phyloP scores from a whole-genome alignment of 1,284 basidiomycete species.

The Marasmius sp. region DNA sequence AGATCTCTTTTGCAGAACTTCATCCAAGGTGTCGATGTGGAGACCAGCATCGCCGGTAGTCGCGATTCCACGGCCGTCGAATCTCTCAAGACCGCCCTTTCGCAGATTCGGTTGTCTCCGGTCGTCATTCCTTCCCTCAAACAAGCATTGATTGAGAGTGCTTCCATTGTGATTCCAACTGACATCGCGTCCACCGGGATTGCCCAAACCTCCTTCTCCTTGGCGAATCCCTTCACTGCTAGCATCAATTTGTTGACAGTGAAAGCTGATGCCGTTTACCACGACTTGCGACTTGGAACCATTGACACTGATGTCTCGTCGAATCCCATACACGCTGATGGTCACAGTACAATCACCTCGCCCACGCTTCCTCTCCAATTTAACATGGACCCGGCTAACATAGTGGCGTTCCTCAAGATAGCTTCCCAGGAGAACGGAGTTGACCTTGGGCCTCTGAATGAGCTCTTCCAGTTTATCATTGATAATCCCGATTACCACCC shows the following conservation, averaged over 20 bases:
- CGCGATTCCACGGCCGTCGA: constrained; percentile 60
- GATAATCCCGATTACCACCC: constrained; percentile 52
- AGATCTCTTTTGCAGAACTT: constrained; percentile 68
- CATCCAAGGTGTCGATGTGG: constrained; percentile 63
- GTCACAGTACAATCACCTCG: constrained; percentile 64
- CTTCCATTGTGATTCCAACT: constrained; percentile 55
- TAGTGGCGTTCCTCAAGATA: constrained; percentile 58
- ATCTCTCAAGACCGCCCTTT: constrained; percentile 66
- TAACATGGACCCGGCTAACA: constrained; percentile 62
- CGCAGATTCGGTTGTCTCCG: constrained; percentile 59
- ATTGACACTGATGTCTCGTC: constrained; percentile 58
- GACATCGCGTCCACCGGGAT: constrained; percentile 60
- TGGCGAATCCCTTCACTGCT: constrained; percentile 77
- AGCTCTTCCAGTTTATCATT: constrained; percentile 58
- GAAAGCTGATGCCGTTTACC: constrained; percentile 56
- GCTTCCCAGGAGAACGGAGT: constrained; percentile 58
- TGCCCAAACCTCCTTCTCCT: constrained; percentile 53
- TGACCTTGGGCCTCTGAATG: constrained; percentile 63
- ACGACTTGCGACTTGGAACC: constrained; percentile 51
- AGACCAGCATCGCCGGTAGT: constrained; percentile 60
- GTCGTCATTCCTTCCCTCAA: constrained; percentile 70
- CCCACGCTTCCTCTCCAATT: constrained; percentile 61
- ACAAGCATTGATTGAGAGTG: constrained; percentile 60
- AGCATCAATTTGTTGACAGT: constrained; percentile 67
- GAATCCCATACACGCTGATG: constrained; percentile 59